Evolutionary conservation across 108 stramenopile species (phyloP).

Genomic region (Fragilariopsis cylindrus): DNA sequence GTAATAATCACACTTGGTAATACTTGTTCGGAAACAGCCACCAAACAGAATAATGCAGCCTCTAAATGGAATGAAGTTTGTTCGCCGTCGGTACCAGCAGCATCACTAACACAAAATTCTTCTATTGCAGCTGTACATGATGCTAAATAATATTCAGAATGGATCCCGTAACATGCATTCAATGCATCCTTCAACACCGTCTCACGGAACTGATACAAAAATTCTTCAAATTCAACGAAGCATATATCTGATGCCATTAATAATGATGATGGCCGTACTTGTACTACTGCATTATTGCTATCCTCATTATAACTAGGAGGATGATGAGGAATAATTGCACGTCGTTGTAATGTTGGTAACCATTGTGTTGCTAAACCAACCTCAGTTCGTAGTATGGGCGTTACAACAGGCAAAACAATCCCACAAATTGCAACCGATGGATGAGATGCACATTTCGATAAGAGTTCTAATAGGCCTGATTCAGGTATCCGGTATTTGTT

Average conservation of each 20-base stretch:
- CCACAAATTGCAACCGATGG: slow-evolving; percentile 64
- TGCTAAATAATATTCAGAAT: slow-evolving; percentile 49
- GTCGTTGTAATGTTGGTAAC: slow-evolving; percentile 68
- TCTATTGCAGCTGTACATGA: slow-evolving; percentile 76
- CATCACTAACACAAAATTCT: slow-evolving; percentile 56
- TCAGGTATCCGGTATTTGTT: slow-evolving; percentile 12
- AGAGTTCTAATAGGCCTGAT: slow-evolving; percentile 55
- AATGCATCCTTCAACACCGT: slow-evolving; percentile 53
- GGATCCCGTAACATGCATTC: slow-evolving; percentile 48
- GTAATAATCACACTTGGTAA: neutral
- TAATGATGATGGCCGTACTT: neutral
- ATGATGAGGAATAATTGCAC: slow-evolving; percentile 71
- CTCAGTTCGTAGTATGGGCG: slow-evolving; percentile 37
- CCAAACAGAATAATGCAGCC: slow-evolving; percentile 73
- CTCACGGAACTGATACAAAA: slow-evolving; percentile 53
- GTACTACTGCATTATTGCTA: too few species aligned
- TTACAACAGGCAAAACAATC: slow-evolving; percentile 56
- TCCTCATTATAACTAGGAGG: neutral
- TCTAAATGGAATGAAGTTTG: slow-evolving; percentile 72
- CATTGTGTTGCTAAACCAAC: slow-evolving; percentile 46
- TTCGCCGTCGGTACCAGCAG: slow-evolving; percentile 21
- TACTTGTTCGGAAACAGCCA: slow-evolving; percentile 46
- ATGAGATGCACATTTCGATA: slow-evolving; percentile 67
- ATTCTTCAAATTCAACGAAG: slow-evolving; percentile 55
- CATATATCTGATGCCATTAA: slow-evolving; percentile 28